These are phyloP conservation scores for Tetrahymena malaccensis DNA, from an alignment of 73 alveolate species.

Conservation along the genomic window DNA sequence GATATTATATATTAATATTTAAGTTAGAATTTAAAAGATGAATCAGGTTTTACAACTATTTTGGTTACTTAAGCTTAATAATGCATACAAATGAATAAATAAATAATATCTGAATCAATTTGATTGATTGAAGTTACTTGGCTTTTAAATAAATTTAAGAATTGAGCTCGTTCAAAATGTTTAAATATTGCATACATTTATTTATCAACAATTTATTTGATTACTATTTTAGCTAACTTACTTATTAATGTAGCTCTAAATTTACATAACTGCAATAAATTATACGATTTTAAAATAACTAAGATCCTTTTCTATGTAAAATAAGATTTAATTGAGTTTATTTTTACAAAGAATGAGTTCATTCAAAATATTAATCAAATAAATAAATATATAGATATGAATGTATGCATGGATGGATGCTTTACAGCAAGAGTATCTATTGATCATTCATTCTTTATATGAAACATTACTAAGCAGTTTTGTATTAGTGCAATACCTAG, in stretches of 20 bases:
- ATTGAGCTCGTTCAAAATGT: background rate
- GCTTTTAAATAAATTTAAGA: background rate
- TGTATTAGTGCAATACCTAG: background rate
- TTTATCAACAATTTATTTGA: background rate
- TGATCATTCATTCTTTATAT: background rate
- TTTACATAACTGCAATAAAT: background rate
- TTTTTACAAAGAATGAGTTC: background rate
- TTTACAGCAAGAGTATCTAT: background rate
- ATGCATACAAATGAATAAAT: background rate
- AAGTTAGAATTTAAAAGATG: too few relatives aligned
- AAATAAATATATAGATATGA: background rate
- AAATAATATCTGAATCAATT: background rate
- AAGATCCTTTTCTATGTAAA: background rate
- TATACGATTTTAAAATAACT: background rate
- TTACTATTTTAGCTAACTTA: background rate
- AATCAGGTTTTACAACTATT: background rate
- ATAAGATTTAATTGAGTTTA: background rate
- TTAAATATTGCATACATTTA: background rate
- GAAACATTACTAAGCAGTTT: background rate
- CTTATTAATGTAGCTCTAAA: too few relatives aligned
- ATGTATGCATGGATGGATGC: background rate
- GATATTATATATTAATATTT: too few relatives aligned
- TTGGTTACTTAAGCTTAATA: background rate
- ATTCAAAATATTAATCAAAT: background rate
- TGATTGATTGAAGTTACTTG: too few relatives aligned